Base-by-base conservation (phyloP, 2,329 filamentous ascomycete genomes). In the Ophiostoma sp. region DNA sequence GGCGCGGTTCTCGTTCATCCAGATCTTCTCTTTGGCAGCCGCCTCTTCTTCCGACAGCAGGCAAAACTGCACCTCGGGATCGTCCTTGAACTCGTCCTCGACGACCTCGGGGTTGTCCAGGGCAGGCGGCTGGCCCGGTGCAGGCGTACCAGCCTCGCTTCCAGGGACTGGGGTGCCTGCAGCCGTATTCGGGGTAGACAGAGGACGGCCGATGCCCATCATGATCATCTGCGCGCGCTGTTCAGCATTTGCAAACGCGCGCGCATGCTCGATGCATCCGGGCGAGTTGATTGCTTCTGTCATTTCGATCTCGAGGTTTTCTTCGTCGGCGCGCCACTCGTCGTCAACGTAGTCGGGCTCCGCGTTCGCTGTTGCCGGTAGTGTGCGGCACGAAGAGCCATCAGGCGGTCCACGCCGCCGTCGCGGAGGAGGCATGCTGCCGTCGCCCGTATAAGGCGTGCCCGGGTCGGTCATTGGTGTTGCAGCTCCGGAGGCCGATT, bases 1-100 rank as follows among this genome's bases (percentile, higher is more conserved):
- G 73, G 96, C 92, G 76, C 95, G 93, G 78, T 99, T 98, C 76
- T 93, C 89, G 70, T 94, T 93, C 60, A 96, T 88, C 95, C 95
- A 99, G 66, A 98, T 91, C 70, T 88, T 87, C 77, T 97, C 93
- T 77, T 97, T 98, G 75, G 93, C 86, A 45, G 85, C 85, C 2
- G 89, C 86, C 78, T 98, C 93, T 3, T 87, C 85, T 0, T 88
- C 85, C 0, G 84, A 85, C 5, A 98, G 83, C 47, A 93, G 78
- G 75, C 93, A 97, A 73, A 90, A 90, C 69, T 84, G 81, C 5
- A 99, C 92, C 77, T 99, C 95, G 0, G 88, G 89, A 71, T 99
- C 95, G 73, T 96, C 88, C 49, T 89, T 91, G 74, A 98, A 97
- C 75, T 97, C 93, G 69, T 90, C 85, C 69, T 91, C 90, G 66